Base-by-base conservation (phyloP, 2,329 filamentous ascomycete genomes). In the Fusarium compactum region DNA sequence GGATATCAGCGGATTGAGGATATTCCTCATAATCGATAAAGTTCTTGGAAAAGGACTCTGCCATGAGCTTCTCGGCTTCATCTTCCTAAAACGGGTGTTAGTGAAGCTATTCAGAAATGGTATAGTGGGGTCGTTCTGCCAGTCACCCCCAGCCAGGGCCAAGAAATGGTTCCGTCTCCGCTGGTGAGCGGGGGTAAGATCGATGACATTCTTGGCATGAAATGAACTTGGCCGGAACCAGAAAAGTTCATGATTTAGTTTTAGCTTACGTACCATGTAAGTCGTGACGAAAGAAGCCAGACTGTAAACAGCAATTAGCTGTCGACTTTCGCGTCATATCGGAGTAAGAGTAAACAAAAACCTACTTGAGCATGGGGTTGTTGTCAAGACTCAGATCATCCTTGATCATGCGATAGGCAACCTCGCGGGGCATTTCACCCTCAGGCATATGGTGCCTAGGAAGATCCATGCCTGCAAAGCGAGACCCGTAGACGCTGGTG, bases 361-460 rank as follows among this genome's bases (percentile, higher is more conserved):
- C 85, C 73, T 82, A 92, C 90, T 91, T 93, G 69, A 97, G 87
- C 86, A 94, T 95, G 11, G 94, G 94, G 74, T 95, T 97, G 59
- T 94, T 94, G 78, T 98, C 95, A 55, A 98, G 85, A 70, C 92
- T 96, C 70, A 98, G 85, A 78, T 97, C 93, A 79, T 98, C 95
- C 85, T 94, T 95, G 85, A 98, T 98, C 92, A 98, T 92, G 51
- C 94, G 91, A 81, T 98, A 97, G n/a, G 95, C 95, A 55, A 97
- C 88, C 73, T 97, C 92, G 74, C 89, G 90, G 46, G 95, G 95
- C 95, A 98, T 97, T 82, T 97, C 93, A 22, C 82, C 77, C 75
- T 97, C 94, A 2, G 95, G 94, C 89, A 98, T 98, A 83, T 94
- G 91, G 77, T 92, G 85, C 77, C 87, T 89, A 29, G 95, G 94